Conservation (phyloP, 75 land plant species). For the Pinus albicaulis region DNA sequence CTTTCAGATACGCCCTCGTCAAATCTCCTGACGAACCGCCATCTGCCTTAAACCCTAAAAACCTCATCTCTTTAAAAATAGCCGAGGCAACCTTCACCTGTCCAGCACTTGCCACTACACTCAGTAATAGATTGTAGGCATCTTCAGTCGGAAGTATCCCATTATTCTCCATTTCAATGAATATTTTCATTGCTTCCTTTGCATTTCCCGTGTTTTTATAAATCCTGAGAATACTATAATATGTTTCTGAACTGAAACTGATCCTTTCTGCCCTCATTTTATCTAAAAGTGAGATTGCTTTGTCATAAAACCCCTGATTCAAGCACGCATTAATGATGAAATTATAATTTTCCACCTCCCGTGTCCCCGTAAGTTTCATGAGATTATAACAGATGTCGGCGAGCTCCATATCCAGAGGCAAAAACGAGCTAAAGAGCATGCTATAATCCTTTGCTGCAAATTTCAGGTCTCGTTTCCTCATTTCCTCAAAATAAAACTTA, state of each 20-base stretch:
- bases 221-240: constrained; percentile 4
- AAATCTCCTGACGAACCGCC: neutral
- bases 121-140: constrained; percentile 45
- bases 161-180: constrained; percentile 37
- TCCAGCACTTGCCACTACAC: constrained; percentile 29
- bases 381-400: neutral
- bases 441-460: neutral
- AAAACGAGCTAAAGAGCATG: neutral
- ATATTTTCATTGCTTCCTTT: constrained; percentile 40
- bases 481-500: constrained; percentile 7
- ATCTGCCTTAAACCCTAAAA: constrained; percentile 19
- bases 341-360: neutral
- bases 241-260: neutral
- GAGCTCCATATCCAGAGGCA: neutral
- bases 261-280: neutral
- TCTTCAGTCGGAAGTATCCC: constrained; percentile 32
- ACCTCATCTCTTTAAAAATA: constrained; percentile 32
- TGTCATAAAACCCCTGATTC: constrained; percentile 1
- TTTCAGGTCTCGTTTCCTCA: constrained; percentile 3
- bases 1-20: neutral
- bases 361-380: neutral
- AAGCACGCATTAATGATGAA: neutral
- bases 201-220: constrained; percentile 23
- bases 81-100: constrained; percentile 28
- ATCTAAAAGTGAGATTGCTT: neutral